These are phyloP conservation scores for Sisymbrium irio DNA, from an alignment of 345 rosid species.

Conservation along the genomic window DNA sequence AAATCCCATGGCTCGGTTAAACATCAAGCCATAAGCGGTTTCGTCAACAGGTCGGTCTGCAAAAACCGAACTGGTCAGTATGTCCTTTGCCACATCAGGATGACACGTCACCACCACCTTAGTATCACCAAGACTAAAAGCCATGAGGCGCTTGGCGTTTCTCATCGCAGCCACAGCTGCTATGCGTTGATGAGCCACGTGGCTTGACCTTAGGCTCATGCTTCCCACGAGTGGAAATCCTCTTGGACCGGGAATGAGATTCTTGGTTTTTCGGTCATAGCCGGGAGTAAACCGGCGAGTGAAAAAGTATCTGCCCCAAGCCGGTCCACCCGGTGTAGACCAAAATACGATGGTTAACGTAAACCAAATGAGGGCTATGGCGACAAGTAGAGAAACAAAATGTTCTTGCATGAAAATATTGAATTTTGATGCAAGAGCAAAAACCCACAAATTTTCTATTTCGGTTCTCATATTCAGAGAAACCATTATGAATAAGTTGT, in stretches of 20 bases:
- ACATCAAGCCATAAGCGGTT: conserved; percentile 73
- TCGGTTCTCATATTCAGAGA: conserved; percentile 37
- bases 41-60: conserved; percentile 78
- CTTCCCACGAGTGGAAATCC: conserved; percentile 67
- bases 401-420: conserved; percentile 32
- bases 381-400: conserved; percentile 41
- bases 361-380: conserved; percentile 43
- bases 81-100: conserved; percentile 67
- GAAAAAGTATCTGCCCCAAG: conserved; percentile 61
- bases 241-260: conserved; percentile 67
- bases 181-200: conserved; percentile 60
- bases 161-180: conserved; percentile 43
- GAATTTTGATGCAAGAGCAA: conserved; percentile 60
- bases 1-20: conserved; percentile 74
- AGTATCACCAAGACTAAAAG: conserved; percentile 64
- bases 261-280: conserved; percentile 20
- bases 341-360: conserved; percentile 44
- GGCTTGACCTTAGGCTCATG: conserved; percentile 54
- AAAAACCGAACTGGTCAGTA: conserved; percentile 62
- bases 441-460: conserved; percentile 44
- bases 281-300: conserved; percentile 28
- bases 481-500: conserved; percentile 11
- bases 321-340: conserved; percentile 70
- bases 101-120: conserved; percentile 60
- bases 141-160: conserved; percentile 65